Percentiles rank a stretch among this genome's conserved stretches.
phyloP scores from a whole-genome alignment of 805 yeast genomes.

The Saturnispora galanensis region DNA sequence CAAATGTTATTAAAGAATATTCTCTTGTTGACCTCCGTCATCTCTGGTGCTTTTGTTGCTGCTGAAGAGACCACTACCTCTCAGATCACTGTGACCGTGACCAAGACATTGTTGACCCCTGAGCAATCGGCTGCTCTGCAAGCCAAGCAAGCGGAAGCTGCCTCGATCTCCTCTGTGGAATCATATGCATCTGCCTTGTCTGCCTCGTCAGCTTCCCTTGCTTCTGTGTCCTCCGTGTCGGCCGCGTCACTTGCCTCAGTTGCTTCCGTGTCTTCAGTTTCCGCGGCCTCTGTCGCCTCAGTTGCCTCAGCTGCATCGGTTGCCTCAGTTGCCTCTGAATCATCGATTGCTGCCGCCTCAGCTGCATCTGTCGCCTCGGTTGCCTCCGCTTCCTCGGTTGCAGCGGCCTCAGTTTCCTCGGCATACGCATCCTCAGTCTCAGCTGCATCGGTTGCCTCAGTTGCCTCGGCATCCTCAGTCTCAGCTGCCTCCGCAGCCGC shows the following conservation, averaged over 20 bases:
- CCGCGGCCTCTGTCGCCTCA: constrained; percentile 19
- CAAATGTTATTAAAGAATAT: constrained; percentile 23
- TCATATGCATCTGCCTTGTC: constrained; percentile 28
- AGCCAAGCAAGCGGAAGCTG: constrained; percentile 17
- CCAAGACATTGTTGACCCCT: constrained; percentile 38
- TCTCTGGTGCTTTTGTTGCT: constrained; percentile 13
- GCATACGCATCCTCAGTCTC: constrained; percentile 19
- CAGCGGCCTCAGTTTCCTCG: constrained; percentile 11
- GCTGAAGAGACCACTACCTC: constrained; percentile 34
- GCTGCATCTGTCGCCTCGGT: constrained; percentile 19
- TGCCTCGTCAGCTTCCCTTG: constrained; percentile 28
- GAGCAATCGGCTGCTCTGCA: constrained; percentile 29
- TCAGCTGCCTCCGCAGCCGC: constrained; percentile 17
- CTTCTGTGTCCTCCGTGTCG: constrained; percentile 25
- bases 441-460: not conserved
- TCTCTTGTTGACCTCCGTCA: constrained; percentile 19
- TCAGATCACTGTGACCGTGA: constrained; percentile 35
- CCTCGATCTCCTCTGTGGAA: constrained; percentile 16
- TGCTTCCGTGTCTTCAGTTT: constrained; percentile 5
- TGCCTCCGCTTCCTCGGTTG: constrained; percentile 15
- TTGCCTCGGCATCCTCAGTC: constrained; percentile 13
- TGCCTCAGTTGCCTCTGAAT: constrained; percentile 13
- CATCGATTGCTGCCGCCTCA: constrained; percentile 15
- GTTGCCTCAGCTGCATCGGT: constrained; percentile 18
- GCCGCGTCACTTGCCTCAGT: constrained; percentile 25